Evolutionary conservation across 331 rosid genomes (phyloP), one percentile per base, ranked within the genome.

Genomic region (Rosa hybrid): DNA sequence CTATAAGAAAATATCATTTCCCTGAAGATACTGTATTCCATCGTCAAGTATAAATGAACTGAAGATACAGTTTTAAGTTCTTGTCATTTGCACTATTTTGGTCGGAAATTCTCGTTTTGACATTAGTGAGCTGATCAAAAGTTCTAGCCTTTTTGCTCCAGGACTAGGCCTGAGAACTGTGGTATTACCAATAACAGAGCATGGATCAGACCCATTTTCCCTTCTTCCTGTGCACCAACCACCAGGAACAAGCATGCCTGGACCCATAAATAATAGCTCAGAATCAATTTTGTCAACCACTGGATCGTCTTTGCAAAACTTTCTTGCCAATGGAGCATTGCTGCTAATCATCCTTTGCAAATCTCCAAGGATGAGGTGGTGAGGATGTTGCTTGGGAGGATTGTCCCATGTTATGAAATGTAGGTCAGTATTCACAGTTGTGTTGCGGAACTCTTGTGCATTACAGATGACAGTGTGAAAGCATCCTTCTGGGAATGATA

Each of bases 311-410:
- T 86, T 83, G 38, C 23, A 94, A 81, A 96, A 93, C 83, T 96
- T 96, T 83, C 99, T 89, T 0, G 99, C 98, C 67, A 96, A 96
- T 48, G 99, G 99, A 63, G 97, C 97, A 17, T 92, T 93, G 78
- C 99, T 96, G 63, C 85, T 53, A 8, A 90, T 79, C 97, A 96
- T 93, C 68, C 39, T 84, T 76, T 81, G 84, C 97, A 93, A 87
- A 83, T 96, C 97, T 6, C 71, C 81, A 56, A 80, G 27, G 25
- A 81, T 89, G 76, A 96, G 99, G 87, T 93, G 88, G 88, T 93
- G 99, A 57, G 99, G 99, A 69, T 96, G 99, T 81, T 96, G 99
- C 88, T 96, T 96, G 62, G 99, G 99, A 85, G 99, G 99, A 80
- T 93, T 96, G 82, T 96, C 99, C 99, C 99, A 96, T 6, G 99